Evolutionary conservation across 139 green algal genomes (phyloP), one percentile per base, ranked within the genome.

Genomic region (Micractinium sp.): DNA sequence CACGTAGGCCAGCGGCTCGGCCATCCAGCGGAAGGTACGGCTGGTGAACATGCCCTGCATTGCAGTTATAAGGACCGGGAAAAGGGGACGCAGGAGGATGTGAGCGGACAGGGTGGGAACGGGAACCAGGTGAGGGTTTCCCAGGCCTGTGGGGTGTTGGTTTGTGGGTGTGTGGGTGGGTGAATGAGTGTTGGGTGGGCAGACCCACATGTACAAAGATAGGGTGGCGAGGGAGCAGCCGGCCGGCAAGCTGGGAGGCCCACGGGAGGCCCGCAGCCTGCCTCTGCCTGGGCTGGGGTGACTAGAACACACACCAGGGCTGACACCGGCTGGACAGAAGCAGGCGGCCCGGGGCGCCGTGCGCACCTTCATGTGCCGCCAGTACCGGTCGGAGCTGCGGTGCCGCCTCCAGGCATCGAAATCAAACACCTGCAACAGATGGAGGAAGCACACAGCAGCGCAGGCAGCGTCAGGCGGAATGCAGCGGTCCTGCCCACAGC

Each of bases 401-500:
- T 89, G 85, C 22, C 47, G 47, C 85, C 84, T 82, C 85, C 85
- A 89, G 31, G 60, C 61, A 3, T 83, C 85, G 60, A 89, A 82
- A 14, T 89, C 85, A 22, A 80, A 80, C 71, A 89, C 85, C 85
- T 89, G 85, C n/a, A 31, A 0, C 27, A 20, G 15, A 22, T 1
- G 4, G 77, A 25, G 56, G 20, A 13, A 56, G 9, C 1, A 0
- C 15, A 56, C 35, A 27, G 76, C 9, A 53, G 74, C 73, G 12
- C 22, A 75, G 25, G 22, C 67, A 35, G 25, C 12, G 27, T 39
- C 16, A 27, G 39, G 47, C 14, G 22, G 33, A 0, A 16, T 71
- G 41, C 16, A 81, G 41, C n/a, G n/a, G n/a, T n/a, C n/a, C n/a
- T n/a, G n/a, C n/a, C n/a, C n/a, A n/a, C n/a, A n/a, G n/a, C n/a